Evolutionary conservation across 176 grass and related monocot species (phyloP), one percentile per base, ranked within the genome.

Genomic region (Avena insularis): DNA sequence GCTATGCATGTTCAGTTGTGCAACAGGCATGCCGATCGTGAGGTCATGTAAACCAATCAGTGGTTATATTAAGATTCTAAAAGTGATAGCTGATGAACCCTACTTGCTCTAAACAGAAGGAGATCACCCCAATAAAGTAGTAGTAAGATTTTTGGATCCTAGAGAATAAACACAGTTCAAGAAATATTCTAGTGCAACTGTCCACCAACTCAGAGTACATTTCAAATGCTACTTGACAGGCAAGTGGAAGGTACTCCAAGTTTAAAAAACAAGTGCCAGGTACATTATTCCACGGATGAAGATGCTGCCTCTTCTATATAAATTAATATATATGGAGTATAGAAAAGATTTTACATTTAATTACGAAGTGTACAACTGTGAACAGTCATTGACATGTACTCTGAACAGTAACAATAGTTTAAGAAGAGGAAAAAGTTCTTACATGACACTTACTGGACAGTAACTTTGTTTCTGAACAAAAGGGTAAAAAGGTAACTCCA

Each of bases 371-470:
- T 60, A 86, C 38, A 79, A 25, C 68, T 74, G 71, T 50, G 2
- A 31, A 57, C 14, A 60, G 71, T 61, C 83, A 82, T 43, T 8
- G 8, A 75, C 72, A 75, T 50, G 23, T 75, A 86, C 63, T 88
- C 53, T 55, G 14, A 17, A 55, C 53, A 55, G 53, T 56, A 86
- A 51, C 84, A 75, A 83, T 54, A 46, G 36, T 47, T 71, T 73
- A 8, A 46, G 6, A 57, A 78, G 55, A 33, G 27, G 27, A 35
- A 25, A 29, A 19, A 29, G 17, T 19, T 69, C 47, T 85, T 78
- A 47, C 60, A 85, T 68, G 67, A 50, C 73, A 84, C 69, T 84
- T 80, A 45, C 73, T 79, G 75, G 49, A 88, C 81, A 91, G 81
- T 91, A 59, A 66, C 11, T 70, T 79, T 60, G 73, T 19, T 33